Conservation (phyloP, 345 rosid species). For the Boechera retrofracta region DNA sequence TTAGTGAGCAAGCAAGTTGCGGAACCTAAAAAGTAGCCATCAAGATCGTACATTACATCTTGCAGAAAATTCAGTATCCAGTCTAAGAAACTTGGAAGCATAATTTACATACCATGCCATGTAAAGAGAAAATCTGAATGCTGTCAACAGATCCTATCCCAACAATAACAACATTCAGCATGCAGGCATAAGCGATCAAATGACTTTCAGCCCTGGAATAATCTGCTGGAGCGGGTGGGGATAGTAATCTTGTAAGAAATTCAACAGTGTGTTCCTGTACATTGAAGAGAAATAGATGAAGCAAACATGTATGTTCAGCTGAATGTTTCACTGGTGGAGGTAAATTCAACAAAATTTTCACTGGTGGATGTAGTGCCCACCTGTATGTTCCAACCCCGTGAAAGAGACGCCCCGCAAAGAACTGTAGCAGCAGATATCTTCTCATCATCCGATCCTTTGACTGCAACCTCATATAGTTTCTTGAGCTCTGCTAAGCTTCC, state of each 20-base stretch:
- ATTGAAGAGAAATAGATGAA: conserved; percentile 15
- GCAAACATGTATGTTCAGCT: background rate
- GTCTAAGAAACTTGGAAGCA: conserved; percentile 14
- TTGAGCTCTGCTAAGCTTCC: conserved; percentile 98
- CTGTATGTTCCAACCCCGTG: conserved; percentile 98
- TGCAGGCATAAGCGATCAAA: conserved; percentile 77
- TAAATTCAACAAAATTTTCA: background rate
- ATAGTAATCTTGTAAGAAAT: conserved; percentile 80
- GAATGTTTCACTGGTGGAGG: conserved; percentile 14
- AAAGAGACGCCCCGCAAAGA: conserved; percentile 94
- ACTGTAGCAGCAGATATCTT: conserved; percentile 88
- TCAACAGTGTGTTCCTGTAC: conserved; percentile 85
- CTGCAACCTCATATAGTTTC: conserved; percentile 88
- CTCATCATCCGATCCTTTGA: conserved; percentile 84
- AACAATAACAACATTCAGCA: conserved; percentile 80
- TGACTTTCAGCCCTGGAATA: conserved; percentile 64
- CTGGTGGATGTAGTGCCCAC: conserved; percentile 45
- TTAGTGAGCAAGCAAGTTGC: conserved; percentile 88
- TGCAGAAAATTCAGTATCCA: background rate
- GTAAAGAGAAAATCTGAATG: conserved; percentile 90
- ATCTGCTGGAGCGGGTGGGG: conserved; percentile 76
- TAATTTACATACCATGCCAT: conserved; percentile 73
- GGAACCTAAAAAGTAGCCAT: conserved; percentile 65
- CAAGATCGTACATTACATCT: conserved; percentile 12
- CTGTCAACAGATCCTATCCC: conserved; percentile 91